Percentiles rank a stretch among this genome's conserved stretches.
Evolutionary conservation across 2,329 filamentous ascomycete species (phyloP).

Genomic region (Fusarium tjaetaba): DNA sequence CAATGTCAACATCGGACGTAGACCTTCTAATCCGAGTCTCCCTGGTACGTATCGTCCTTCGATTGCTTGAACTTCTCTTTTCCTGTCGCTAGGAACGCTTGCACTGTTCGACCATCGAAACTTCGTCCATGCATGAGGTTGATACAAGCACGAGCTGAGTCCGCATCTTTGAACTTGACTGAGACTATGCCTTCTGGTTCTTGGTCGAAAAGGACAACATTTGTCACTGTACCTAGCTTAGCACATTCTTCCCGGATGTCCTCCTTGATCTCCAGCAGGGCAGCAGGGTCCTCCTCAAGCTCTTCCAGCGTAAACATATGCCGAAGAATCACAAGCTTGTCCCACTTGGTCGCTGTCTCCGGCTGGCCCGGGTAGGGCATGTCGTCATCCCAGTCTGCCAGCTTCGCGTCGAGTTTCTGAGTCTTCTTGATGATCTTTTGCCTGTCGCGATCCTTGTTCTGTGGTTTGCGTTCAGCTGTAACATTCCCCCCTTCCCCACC

Average conservation of each 20-base stretch:
- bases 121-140: slow-evolving; percentile 80
- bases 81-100: slow-evolving; percentile 76
- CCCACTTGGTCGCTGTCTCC: slow-evolving; percentile 65
- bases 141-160: slow-evolving; percentile 78
- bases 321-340: slow-evolving; percentile 87
- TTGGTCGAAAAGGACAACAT: slow-evolving; percentile 88
- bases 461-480: slow-evolving; percentile 54
- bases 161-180: slow-evolving; percentile 79
- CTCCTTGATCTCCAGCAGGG: slow-evolving; percentile 90
- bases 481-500: slow-evolving; percentile 34
- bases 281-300: slow-evolving; percentile 84
- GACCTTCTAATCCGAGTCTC: slow-evolving; percentile 45
- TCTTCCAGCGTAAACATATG: slow-evolving; percentile 93
- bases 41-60: slow-evolving; percentile 63
- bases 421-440: slow-evolving; percentile 92
- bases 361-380: slow-evolving; percentile 63
- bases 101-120: slow-evolving; percentile 77
- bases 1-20: not conserved
- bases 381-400: slow-evolving; percentile 96
- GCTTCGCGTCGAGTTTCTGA: slow-evolving; percentile 88
- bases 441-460: slow-evolving; percentile 74
- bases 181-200: slow-evolving; percentile 87
- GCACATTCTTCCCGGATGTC: slow-evolving; percentile 91
- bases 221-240: slow-evolving; percentile 88
- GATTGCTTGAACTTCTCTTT: slow-evolving; percentile 78